These are phyloP conservation scores for Xylaria sp. DNA, from an alignment of 2,329 filamentous ascomycete species.

Conservation along the genomic window DNA sequence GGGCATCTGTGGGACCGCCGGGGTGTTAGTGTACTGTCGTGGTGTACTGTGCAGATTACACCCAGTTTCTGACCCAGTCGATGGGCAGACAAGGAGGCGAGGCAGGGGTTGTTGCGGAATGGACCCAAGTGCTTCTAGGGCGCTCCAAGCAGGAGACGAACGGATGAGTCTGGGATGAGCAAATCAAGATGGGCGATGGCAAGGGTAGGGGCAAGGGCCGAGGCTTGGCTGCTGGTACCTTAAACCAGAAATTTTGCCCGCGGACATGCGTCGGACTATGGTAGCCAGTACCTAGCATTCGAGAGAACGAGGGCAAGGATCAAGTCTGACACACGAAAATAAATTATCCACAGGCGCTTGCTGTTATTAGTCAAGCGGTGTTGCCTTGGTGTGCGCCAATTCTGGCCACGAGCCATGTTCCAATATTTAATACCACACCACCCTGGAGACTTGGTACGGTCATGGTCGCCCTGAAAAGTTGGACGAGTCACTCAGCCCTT, in stretches of 20 bases:
- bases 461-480: slow-evolving; percentile 29
- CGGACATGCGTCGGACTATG: slow-evolving; percentile 45
- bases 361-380: slow-evolving; percentile 36
- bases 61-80: slow-evolving; percentile 12
- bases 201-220: slow-evolving; percentile 30
- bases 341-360: slow-evolving; percentile 51
- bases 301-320: slow-evolving; percentile 61
- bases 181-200: slow-evolving; percentile 22
- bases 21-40: slow-evolving; percentile 6
- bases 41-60: slow-evolving; percentile 15
- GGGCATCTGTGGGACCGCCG: slow-evolving; percentile 18
- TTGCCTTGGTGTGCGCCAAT: slow-evolving; percentile 42
- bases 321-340: slow-evolving; percentile 62
- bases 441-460: slow-evolving; percentile 37
- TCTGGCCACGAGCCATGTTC: slow-evolving; percentile 44
- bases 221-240: slow-evolving; percentile 35
- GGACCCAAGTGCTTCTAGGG: slow-evolving; percentile 50
- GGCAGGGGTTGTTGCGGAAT: slow-evolving; percentile 42
- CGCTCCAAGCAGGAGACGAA: slow-evolving; percentile 39
- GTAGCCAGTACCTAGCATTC: slow-evolving; percentile 51
- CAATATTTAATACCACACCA: slow-evolving; percentile 49
- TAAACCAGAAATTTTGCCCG: slow-evolving; percentile 50
- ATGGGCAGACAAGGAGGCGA: slow-evolving; percentile 24
- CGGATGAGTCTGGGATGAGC: slow-evolving; percentile 27
- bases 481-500: slow-evolving; percentile 38